Conservation (phyloP, 495 filamentous ascomycete genomes). For the Aspergillus leporis region DNA sequence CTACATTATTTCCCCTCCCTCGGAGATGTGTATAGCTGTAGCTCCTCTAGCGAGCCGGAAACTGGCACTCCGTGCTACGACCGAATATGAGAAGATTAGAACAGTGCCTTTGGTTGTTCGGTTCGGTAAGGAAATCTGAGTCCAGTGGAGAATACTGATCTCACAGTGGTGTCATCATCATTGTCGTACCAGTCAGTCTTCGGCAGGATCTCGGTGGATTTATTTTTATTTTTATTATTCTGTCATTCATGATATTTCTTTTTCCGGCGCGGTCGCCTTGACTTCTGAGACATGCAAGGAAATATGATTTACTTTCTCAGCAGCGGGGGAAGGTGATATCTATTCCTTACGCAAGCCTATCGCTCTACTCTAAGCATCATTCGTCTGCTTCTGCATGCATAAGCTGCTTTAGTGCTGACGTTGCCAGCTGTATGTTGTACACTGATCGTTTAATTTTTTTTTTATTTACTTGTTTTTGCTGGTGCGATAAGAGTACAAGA, state of each 20-base stretch:
- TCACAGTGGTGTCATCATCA: conserved; percentile 1
- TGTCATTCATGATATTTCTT: conserved; percentile 12
- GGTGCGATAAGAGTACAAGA: background rate
- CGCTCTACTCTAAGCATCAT: background rate
- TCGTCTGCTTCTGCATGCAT: background rate
- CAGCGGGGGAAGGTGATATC: background rate
- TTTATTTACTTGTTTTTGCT: too few species aligned
- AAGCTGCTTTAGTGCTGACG: background rate
- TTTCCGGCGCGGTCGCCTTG: background rate
- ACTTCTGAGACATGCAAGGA: background rate
- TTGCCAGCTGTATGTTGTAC: background rate
- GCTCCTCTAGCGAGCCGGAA: background rate
- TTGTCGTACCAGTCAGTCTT: background rate
- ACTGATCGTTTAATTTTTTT: too few species aligned
- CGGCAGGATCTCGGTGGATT: conserved; percentile 6
- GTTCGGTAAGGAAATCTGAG: background rate
- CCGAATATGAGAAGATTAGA: background rate
- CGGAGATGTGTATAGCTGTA: background rate
- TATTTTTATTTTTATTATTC: conserved; percentile 1
- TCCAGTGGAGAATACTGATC: conserved; percentile 1
- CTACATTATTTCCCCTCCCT: background rate
- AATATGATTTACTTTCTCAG: background rate
- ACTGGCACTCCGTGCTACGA: background rate
- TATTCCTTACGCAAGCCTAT: background rate
- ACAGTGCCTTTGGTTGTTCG: too few species aligned